A percentile compares a stretch with the other conserved stretches of the same genome.
phyloP scores from a whole-genome alignment of 176 grass and related monocot species.

The Oryza coarctata region DNA sequence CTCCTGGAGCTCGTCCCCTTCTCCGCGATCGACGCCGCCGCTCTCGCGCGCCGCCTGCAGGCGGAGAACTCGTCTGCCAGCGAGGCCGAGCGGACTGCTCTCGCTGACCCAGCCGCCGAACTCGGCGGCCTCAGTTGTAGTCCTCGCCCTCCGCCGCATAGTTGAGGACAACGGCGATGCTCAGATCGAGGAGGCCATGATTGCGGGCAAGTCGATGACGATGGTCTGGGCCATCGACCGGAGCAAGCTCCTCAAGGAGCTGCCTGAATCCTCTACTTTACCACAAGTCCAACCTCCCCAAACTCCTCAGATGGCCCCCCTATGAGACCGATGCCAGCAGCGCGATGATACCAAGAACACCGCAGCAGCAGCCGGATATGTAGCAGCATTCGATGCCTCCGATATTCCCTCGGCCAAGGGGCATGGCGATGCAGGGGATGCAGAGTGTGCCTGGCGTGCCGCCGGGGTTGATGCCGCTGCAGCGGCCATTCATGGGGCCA shows the following conservation, averaged over 20 bases:
- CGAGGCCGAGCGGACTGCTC: conserved; percentile 59
- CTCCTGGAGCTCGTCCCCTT: conserved; percentile 87
- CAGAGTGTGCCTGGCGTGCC: conserved; percentile 41
- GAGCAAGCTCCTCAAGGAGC: conserved; percentile 90
- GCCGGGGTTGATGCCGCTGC: conserved; percentile 59
- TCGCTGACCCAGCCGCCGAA: conserved; percentile 65
- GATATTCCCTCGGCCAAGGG: conserved; percentile 72
- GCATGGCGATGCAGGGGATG: conserved; percentile 55
- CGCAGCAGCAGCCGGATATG: conserved; percentile 53
- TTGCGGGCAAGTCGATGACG: conserved; percentile 76
- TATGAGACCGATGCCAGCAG: conserved; percentile 38
- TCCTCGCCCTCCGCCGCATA: conserved; percentile 73
- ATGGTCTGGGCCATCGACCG: conserved; percentile 97
- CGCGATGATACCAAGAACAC: conserved; percentile 51
- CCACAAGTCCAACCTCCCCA: conserved; percentile 38
- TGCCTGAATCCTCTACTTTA: conserved; percentile 63
- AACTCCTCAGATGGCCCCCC: conserved; percentile 8
- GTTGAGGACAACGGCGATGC: conserved; percentile 73
- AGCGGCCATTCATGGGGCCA: conserved; percentile 61
- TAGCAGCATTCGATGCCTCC: conserved; percentile 77
- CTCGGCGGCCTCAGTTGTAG: conserved; percentile 64
- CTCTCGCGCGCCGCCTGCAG: conserved; percentile 72
- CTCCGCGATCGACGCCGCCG: conserved; percentile 78
- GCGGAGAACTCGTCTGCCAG: conserved; percentile 64
- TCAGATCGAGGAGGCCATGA: conserved; percentile 79